Conservation (phyloP, 192 early-diverging fungal genomes). For the Coemansia sp. region DNA sequence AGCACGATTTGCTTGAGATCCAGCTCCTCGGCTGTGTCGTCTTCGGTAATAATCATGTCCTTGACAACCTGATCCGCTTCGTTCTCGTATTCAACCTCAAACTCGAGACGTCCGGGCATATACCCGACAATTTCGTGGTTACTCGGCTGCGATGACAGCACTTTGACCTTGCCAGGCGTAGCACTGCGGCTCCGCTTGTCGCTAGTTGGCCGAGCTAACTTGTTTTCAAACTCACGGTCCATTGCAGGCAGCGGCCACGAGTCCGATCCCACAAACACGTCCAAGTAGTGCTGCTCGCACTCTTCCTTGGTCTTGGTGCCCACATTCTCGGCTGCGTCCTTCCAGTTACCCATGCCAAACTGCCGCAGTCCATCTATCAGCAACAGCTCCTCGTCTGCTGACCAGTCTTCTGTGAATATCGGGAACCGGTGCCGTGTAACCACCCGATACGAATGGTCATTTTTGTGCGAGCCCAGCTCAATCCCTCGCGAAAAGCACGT, state of each 20-base stretch:
- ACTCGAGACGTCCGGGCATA: conserved; percentile 96
- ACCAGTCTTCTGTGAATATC: conserved; percentile 89
- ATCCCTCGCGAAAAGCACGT: conserved; percentile 86
- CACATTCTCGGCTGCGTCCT: conserved; percentile 88
- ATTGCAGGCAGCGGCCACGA: conserved; percentile 86
- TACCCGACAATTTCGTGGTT: conserved; percentile 97
- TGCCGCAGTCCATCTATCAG: conserved; percentile 88
- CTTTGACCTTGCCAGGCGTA: conserved; percentile 53
- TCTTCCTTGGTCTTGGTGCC: conserved; percentile 87
- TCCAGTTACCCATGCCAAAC: conserved; percentile 97
- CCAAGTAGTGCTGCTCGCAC: conserved; percentile 86
- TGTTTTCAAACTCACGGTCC: conserved; percentile 63
- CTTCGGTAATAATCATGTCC: conserved; percentile 88
- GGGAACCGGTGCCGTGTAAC: conserved; percentile 72
- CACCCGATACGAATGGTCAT: conserved; percentile 86
- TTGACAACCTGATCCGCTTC: conserved; percentile 94
- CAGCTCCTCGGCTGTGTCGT: conserved; percentile 81
- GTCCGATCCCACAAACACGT: conserved; percentile 73
- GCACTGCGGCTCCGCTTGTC: conserved; percentile 23
- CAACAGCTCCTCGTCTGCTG: conserved; percentile 92
- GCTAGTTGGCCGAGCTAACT: conserved; percentile 13
- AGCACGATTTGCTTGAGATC: conserved; percentile 88
- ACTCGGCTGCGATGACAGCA: conserved; percentile 79
- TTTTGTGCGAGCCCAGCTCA: conserved; percentile 78
- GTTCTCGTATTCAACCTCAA: conserved; percentile 95